Evolutionary conservation across 2,329 filamentous ascomycete species (phyloP).

Genomic region (Alternaria novae-zelandiae): DNA sequence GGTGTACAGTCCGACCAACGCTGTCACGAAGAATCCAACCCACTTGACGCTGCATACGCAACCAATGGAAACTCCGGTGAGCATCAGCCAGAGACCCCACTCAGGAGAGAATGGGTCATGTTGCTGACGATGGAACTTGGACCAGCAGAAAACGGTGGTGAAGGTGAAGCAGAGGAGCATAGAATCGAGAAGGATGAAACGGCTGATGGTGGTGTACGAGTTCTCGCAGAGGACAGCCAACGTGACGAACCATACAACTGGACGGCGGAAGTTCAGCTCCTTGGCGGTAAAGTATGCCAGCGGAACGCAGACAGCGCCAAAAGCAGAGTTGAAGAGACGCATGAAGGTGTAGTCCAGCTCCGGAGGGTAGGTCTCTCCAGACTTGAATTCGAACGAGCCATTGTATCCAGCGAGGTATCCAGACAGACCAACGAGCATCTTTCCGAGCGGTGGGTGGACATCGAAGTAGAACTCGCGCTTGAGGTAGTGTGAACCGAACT

Average conservation of each 20-base stretch:
- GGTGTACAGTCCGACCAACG: constrained; percentile 93
- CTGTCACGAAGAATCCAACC: constrained; percentile 94
- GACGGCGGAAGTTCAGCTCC: constrained; percentile 83
- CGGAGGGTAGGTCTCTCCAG: constrained; percentile 90
- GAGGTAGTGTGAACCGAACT: constrained; percentile 98
- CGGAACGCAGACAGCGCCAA: constrained; percentile 90
- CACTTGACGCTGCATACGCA: constrained; percentile 99
- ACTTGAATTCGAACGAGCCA: constrained; percentile 99
- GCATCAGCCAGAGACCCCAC: constrained; percentile 93
- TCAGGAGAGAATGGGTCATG: constrained; percentile 84
- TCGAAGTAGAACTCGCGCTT: constrained; percentile 99
- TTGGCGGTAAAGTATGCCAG: constrained; percentile 94
- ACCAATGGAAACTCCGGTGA: constrained; percentile 94
- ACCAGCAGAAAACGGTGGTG: constrained; percentile 95
- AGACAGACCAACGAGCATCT: constrained; percentile 96
- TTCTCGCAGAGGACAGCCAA: constrained; percentile 99
- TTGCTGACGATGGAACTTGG: constrained; percentile 90
- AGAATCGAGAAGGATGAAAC: constrained; percentile 96
- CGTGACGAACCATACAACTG: constrained; percentile 92
- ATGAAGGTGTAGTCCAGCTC: constrained; percentile 98
- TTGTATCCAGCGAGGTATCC: constrained; percentile 98
- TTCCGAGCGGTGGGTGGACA: constrained; percentile 93
- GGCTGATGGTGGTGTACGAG: constrained; percentile 98
- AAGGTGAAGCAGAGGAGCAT: constrained; percentile 99
- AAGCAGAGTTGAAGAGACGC: constrained; percentile 95